These are phyloP conservation scores for Passalora sequoiae DNA, from an alignment of 2,329 filamentous ascomycete genomes.

Conservation along the genomic window DNA sequence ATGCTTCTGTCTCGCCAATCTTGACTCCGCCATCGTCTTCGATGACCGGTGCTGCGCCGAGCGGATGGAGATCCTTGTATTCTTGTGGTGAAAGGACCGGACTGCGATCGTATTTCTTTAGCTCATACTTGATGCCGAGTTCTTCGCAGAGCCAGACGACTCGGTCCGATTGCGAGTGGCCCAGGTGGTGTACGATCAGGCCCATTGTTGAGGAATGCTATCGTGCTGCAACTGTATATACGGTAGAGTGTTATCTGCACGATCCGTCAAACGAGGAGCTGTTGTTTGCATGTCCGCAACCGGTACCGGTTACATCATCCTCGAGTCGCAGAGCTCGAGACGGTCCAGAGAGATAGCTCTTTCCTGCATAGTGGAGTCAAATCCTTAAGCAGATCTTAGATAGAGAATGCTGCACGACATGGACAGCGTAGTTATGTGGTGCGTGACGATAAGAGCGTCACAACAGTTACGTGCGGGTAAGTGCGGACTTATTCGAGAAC, in stretches of 20 bases:
- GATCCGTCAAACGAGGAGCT: too few species aligned
- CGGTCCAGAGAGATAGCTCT: background rate
- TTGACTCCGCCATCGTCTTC: constrained; percentile 43
- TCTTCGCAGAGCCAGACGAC: constrained; percentile 63
- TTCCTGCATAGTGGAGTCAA: background rate
- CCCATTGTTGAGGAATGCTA: constrained; percentile 27
- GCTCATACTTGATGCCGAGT: constrained; percentile 51
- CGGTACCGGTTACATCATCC: background rate
- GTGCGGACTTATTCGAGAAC: too few species aligned
- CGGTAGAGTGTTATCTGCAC: background rate
- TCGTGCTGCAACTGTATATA: too few species aligned
- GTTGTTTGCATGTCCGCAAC: background rate
- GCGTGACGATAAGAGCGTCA: too few species aligned
- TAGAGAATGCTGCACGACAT: too few species aligned
- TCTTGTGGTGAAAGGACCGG: constrained; percentile 36
- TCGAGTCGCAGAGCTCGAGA: background rate
- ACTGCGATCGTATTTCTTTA: constrained; percentile 44
- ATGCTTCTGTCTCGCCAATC: constrained; percentile 57
- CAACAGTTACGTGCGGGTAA: too few species aligned
- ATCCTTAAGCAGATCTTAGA: too few species aligned
- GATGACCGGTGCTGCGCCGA: constrained; percentile 57
- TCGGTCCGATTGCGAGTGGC: constrained; percentile 57
- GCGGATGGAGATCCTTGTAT: constrained; percentile 35
- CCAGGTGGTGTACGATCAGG: constrained; percentile 36
- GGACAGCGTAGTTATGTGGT: too few species aligned